Evolutionary conservation across 176 grass and related monocot species (phyloP).

Genomic region (Oryza glaberrima): DNA sequence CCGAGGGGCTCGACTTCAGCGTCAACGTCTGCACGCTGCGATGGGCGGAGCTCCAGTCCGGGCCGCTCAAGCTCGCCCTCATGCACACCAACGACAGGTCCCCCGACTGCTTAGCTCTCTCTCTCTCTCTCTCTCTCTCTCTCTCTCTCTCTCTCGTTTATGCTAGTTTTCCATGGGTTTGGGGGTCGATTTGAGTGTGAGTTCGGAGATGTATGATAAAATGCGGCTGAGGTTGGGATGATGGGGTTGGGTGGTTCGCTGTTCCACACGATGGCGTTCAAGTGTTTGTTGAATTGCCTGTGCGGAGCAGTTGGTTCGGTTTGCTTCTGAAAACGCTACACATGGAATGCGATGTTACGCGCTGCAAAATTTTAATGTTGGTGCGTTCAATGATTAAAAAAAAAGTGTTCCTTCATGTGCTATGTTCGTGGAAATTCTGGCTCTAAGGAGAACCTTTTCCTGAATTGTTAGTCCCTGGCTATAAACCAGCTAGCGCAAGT

Average conservation of each 20-base stretch:
- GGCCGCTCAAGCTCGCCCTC: conserved; percentile 86
- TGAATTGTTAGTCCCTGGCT: neutral
- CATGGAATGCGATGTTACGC: neutral
- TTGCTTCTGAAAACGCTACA: no score
- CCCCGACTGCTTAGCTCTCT: neutral
- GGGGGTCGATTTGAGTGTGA: neutral
- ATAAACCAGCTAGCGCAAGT: neutral
- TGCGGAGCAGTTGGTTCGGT: neutral
- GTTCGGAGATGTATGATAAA: neutral
- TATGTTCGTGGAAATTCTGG: neutral
- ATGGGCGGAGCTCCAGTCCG: conserved; percentile 93
- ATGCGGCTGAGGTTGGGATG: neutral
- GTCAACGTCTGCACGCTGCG: conserved; percentile 79
- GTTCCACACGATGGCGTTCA: neutral
- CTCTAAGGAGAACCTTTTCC: neutral
- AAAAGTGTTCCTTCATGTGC: no score
- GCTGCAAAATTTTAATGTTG: neutral
- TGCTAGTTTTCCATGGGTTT: neutral
- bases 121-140: no score
- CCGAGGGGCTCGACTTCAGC: conserved; percentile 77
- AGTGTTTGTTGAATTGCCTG: conserved; percentile 32
- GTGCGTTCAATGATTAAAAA: no score
- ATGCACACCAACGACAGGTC: conserved; percentile 80
- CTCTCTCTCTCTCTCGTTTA: neutral
- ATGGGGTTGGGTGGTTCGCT: neutral